Conservation (phyloP, 768 basidiomycete genomes). For the Suillus subalutaceus region DNA sequence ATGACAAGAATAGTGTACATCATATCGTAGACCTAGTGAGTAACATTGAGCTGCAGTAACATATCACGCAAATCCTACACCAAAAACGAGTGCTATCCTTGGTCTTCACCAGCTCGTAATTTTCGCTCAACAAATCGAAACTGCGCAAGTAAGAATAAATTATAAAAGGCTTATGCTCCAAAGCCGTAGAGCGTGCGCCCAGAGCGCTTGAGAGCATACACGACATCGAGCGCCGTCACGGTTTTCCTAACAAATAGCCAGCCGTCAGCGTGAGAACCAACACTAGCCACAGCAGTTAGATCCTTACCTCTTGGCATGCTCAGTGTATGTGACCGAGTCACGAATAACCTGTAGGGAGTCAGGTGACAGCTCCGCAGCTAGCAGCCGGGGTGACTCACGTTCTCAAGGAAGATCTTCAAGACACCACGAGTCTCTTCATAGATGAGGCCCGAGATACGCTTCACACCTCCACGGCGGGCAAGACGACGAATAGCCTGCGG, state of each 20-base stretch:
- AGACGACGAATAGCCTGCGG: slow-evolving; percentile 81
- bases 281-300: background rate
- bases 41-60: background rate
- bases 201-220: slow-evolving; percentile 73
- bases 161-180: slow-evolving; percentile 53
- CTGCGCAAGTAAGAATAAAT: slow-evolving; percentile 1
- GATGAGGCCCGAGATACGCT: slow-evolving; percentile 87
- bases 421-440: slow-evolving; percentile 94
- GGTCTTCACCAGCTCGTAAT: background rate
- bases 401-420: slow-evolving; percentile 88
- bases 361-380: slow-evolving; percentile 10
- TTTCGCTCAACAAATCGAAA: background rate
- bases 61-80: slow-evolving; percentile 3
- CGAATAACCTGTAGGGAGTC: slow-evolving; percentile 69
- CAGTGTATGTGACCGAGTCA: slow-evolving; percentile 92
- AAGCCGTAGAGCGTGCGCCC: slow-evolving; percentile 84
- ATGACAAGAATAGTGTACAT: slow-evolving; percentile 4
- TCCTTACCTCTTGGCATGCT: slow-evolving; percentile 77
- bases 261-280: slow-evolving; percentile 13
- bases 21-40: slow-evolving; percentile 4
- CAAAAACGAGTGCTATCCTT: background rate
- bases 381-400: slow-evolving; percentile 49
- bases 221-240: slow-evolving; percentile 86
- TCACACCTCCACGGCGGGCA: slow-evolving; percentile 90
- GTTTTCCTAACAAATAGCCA: slow-evolving; percentile 55